Evolutionary conservation across 192 early-diverging fungal species (phyloP).

Genomic region (Dissophora globulifera): DNA sequence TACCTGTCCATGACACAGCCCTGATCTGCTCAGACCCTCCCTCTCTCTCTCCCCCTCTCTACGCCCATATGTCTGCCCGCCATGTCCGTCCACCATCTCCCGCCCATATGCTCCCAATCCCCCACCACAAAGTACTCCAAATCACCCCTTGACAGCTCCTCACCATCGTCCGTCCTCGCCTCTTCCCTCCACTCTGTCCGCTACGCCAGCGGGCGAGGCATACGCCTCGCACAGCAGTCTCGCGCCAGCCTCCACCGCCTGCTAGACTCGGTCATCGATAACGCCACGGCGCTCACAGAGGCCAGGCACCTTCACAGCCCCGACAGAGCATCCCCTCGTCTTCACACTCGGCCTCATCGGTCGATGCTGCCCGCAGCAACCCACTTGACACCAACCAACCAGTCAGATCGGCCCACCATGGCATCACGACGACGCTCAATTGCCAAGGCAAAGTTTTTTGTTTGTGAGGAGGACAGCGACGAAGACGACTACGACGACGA

Average conservation of each 20-base stretch:
- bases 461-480: constrained; percentile 7
- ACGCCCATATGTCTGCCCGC: neutral
- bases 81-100: neutral
- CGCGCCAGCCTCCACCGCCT: constrained; percentile 7
- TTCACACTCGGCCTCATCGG: neutral
- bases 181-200: constrained; percentile 9
- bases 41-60: neutral
- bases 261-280: constrained; percentile 19
- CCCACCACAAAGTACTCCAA: neutral
- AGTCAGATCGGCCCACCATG: neutral
- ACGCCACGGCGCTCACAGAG: constrained; percentile 9
- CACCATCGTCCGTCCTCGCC: constrained; percentile 4
- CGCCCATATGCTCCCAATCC: neutral
- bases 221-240: constrained; percentile 3
- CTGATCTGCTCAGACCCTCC: neutral
- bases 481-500: neutral
- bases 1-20: too few relatives aligned
- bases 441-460: constrained; percentile 9
- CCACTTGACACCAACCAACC: too few relatives aligned
- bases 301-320: neutral
- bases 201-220: constrained; percentile 6
- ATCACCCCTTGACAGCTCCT: constrained; percentile 2
- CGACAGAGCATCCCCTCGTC: neutral
- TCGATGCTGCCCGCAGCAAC: too few relatives aligned
- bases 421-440: neutral